Evolutionary conservation across 1,284 basidiomycete species (phyloP).

Genomic region (Albatrellus sp.): DNA sequence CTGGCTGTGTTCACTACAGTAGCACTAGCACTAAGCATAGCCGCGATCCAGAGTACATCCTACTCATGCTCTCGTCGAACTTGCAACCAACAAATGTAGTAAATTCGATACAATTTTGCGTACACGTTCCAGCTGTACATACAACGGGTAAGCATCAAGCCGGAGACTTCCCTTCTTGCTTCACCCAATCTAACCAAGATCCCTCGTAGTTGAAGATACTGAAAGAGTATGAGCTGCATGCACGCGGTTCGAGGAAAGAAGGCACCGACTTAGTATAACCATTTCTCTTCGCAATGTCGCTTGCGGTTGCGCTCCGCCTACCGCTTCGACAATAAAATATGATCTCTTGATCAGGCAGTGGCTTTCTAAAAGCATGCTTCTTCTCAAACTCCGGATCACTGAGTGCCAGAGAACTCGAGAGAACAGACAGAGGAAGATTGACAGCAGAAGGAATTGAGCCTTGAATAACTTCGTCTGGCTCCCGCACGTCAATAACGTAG

Average conservation of each 20-base stretch:
- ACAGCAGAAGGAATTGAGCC: slow-evolving; percentile 94
- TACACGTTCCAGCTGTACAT: too few species aligned
- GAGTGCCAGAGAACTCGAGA: slow-evolving; percentile 62
- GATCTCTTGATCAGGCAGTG: slow-evolving; percentile 63
- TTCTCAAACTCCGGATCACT: slow-evolving; percentile 47
- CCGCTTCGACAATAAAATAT: slow-evolving; percentile 95
- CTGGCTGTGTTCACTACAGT: too few species aligned
- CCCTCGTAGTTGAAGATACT: slow-evolving; percentile 84
- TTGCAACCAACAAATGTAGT: too few species aligned
- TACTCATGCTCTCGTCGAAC: too few species aligned
- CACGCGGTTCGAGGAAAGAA: neutral
- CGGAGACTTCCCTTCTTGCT: slow-evolving; percentile 35
- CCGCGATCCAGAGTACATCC: too few species aligned
- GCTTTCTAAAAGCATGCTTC: slow-evolving; percentile 81
- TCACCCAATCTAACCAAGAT: slow-evolving; percentile 88
- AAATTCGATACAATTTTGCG: too few species aligned
- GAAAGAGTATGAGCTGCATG: slow-evolving; percentile 1
- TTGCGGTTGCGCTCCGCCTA: slow-evolving; percentile 71
- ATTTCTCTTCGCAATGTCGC: slow-evolving; percentile 74
- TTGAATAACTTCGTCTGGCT: slow-evolving; percentile 86
- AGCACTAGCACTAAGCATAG: too few species aligned
- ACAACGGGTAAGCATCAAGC: slow-evolving; percentile 4
- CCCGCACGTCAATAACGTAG: slow-evolving; percentile 88
- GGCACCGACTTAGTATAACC: slow-evolving; percentile 71
- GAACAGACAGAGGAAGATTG: slow-evolving; percentile 79